Percentiles rank a stretch among this genome's conserved stretches.
phyloP scores from a whole-genome alignment of 2,329 filamentous ascomycete species.

The Rhynchosporium graminicola region DNA sequence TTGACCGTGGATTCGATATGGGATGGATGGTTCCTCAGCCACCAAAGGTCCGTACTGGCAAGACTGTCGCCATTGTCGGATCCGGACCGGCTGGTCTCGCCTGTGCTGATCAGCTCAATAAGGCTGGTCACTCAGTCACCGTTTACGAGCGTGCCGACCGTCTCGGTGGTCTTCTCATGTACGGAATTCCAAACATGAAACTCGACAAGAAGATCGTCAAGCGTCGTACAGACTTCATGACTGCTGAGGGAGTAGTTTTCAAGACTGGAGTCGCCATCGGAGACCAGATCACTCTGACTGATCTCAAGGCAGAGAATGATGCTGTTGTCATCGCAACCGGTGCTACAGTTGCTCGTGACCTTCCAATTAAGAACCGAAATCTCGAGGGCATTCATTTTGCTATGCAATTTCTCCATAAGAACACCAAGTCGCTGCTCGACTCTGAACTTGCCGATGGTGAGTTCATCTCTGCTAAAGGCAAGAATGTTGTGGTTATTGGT shows the following conservation, averaged over 20 bases:
- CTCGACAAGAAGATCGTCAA: conserved; percentile 97
- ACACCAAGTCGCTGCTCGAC: conserved; percentile 96
- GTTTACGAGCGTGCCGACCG: conserved; percentile 93
- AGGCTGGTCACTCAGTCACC: conserved; percentile 83
- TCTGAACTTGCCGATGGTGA: conserved; percentile 79
- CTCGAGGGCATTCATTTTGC: conserved; percentile 91
- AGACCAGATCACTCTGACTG: conserved; percentile 68
- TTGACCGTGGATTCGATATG: conserved; percentile 96
- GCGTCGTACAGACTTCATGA: conserved; percentile 93
- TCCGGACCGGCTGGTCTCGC: conserved; percentile 92
- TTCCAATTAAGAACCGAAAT: conserved; percentile 86
- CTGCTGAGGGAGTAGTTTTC: conserved; percentile 81
- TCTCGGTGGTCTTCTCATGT: conserved; percentile 91
- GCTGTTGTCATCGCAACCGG: conserved; percentile 91
- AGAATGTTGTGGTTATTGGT: conserved; percentile 94
- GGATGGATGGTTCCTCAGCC: conserved; percentile 92
- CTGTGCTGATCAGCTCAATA: conserved; percentile 90
- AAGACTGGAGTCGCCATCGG: conserved; percentile 77
- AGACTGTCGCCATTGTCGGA: conserved; percentile 85
- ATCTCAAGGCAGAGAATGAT: conserved; percentile 73
- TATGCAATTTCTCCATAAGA: conserved; percentile 96
- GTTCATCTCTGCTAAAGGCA: conserved; percentile 94
- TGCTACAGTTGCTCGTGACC: conserved; percentile 88
- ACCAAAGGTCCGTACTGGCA: conserved; percentile 79
- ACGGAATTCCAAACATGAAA: conserved; percentile 99